Percentiles rank a stretch among this genome's conserved stretches.
phyloP scores from a whole-genome alignment of 2,329 filamentous ascomycete species.

The Penicillium psychrosexuale region DNA sequence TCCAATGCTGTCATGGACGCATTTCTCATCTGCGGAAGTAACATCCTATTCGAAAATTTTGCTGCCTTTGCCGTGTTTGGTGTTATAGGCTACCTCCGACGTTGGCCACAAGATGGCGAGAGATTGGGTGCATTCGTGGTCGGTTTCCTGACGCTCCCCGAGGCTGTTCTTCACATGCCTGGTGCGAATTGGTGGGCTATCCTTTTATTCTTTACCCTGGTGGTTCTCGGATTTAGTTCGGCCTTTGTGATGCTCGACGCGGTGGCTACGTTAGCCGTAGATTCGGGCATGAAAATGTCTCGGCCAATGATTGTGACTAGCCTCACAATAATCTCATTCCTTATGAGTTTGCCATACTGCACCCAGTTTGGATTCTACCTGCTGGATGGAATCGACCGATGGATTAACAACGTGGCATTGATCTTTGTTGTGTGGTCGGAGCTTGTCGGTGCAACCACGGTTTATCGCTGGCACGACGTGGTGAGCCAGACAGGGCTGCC shows the following conservation, averaged over 20 bases:
- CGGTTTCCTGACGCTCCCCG: constrained; percentile 58
- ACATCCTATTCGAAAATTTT: constrained; percentile 56
- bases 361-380: constrained; percentile 58
- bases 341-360: constrained; percentile 56
- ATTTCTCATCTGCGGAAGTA: constrained; percentile 54
- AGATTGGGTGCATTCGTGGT: constrained; percentile 55
- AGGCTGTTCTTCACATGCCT: constrained; percentile 56
- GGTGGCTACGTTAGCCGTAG: constrained; percentile 53
- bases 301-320: constrained; percentile 51
- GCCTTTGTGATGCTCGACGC: constrained; percentile 60
- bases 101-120: constrained; percentile 40
- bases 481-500: constrained; percentile 50
- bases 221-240: constrained; percentile 57
- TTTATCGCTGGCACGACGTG: constrained; percentile 57
- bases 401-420: constrained; percentile 56
- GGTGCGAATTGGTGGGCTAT: constrained; percentile 58
- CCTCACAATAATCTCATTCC: constrained; percentile 51
- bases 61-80: constrained; percentile 54
- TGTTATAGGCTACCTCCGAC: constrained; percentile 51
- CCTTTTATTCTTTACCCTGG: constrained; percentile 57
- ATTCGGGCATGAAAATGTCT: constrained; percentile 50
- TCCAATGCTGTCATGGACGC: constrained; percentile 61
- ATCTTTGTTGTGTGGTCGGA: constrained; percentile 59
- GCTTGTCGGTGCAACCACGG: constrained; percentile 51
- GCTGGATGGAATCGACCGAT: constrained; percentile 54